Conservation (phyloP, 78 protist species). For the Anaeramoeba ignava region DNA sequence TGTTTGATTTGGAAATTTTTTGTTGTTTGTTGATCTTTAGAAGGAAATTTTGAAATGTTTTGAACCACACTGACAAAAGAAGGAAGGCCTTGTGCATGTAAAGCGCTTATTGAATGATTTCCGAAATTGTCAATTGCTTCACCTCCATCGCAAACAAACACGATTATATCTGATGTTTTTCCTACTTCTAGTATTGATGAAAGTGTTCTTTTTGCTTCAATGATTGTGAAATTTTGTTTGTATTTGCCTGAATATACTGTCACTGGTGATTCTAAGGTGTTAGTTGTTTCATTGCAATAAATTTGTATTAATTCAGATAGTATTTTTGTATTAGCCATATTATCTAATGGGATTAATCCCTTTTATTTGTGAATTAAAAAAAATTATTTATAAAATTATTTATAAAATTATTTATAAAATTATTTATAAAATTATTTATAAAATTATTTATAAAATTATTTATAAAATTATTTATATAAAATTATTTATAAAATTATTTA, state of each 20-base stretch:
- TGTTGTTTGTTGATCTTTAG: not conserved
- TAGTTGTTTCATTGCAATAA: not conserved
- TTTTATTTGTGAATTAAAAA: too few species aligned
- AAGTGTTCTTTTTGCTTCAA: not conserved
- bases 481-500: too few species aligned
- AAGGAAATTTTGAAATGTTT: not conserved
- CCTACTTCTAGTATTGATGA: not conserved
- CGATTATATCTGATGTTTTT: not conserved
- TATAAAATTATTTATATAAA: too few species aligned
- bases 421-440: too few species aligned
- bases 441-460: too few species aligned
- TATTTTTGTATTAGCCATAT: not conserved
- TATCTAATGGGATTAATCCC: not conserved
- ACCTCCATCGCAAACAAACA: not conserved
- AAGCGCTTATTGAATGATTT: not conserved
- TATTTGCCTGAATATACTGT: not conserved
- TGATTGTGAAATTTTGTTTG: not conserved
- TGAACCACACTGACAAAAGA: not conserved
- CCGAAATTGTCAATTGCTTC: not conserved
- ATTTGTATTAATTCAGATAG: not conserved
- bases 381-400: too few species aligned
- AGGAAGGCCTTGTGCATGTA: not conserved
- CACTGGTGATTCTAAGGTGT: not conserved
- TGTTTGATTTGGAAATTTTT: not conserved
- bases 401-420: too few species aligned